Evolutionary conservation across 2,329 filamentous ascomycete genomes (phyloP), one percentile per base, ranked within the genome.

Genomic region (Pseudocercospora fijiensis): DNA sequence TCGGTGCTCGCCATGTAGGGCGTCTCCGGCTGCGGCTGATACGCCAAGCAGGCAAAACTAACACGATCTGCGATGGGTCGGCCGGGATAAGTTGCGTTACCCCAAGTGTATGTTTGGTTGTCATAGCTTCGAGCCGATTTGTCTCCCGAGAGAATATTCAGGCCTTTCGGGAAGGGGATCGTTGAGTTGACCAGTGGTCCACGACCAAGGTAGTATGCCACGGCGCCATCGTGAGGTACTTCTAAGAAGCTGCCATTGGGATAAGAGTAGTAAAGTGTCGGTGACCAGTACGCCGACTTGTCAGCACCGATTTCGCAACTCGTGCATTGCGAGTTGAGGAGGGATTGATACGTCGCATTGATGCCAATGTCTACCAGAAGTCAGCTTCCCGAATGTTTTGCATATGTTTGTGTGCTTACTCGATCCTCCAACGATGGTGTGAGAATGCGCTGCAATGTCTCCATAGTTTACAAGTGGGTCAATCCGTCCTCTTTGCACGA

Each of bases 61-160:
- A 84, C 84, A 58, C 80, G 80, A 41, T 79, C 75, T 18, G 87
- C 88, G 64, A 85, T 83, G 0, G 77, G 76, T 10, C 78, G 71
- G 37, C 72, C 69, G 24, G 73, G 71, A 65, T 72, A 76, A 20
- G 67, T 70, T 13, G 67, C 69, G 52, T 74, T 77, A 28, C 75
- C 75, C 66, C 72, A 78, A 10, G 76, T 79, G 41, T 76, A 69
- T 7, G 73, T 69, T n/a, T 69, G 64, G 62, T 72, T 73, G 57
- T 76, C 76, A 47, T 75, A 76, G 30, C 83, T 80, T 56, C 89
- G 84, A 58, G 82, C 80, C 70, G 74, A 80, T 27, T 85, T 77
- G 71, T 91, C 82, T 51, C 90, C 90, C 62, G 83, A 86, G 51
- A 93, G 73, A 79, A 94, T 91, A 74, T 86, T 85, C 67, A 94